Percentiles rank a stretch among this genome's conserved stretches.
These are phyloP conservation scores for Boletus fagicola DNA, from an alignment of 768 basidiomycete species.

Conservation along the genomic window DNA sequence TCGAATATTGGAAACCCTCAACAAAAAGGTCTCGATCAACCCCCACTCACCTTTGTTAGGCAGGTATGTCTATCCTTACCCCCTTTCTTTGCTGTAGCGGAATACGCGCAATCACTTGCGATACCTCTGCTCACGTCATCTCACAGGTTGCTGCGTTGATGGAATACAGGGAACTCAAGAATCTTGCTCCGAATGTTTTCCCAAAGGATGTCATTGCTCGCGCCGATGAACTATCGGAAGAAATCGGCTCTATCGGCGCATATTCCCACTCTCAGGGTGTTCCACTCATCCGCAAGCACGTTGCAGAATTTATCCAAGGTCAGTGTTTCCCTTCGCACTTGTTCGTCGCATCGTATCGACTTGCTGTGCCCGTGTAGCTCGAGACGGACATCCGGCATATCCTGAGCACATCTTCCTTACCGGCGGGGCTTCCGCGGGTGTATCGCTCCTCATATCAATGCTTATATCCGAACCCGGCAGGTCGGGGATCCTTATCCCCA, in stretches of 20 bases:
- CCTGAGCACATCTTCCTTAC: constrained; percentile 92
- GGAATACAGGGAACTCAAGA: constrained; percentile 86
- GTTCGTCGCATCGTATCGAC: constrained; percentile 6
- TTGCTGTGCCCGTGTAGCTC: constrained; percentile 47
- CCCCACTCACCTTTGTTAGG: constrained; percentile 86
- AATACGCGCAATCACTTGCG: background rate
- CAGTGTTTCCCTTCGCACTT: constrained; percentile 18
- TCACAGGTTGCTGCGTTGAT: constrained; percentile 81
- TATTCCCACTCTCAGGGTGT: constrained; percentile 96
- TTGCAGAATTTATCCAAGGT: constrained; percentile 91
- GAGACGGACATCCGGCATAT: constrained; percentile 84
- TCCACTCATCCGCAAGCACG: constrained; percentile 79
- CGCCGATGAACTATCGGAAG: constrained; percentile 72
- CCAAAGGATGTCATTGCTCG: constrained; percentile 83
- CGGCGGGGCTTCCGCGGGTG: constrained; percentile 90
- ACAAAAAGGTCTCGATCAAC: constrained; percentile 91
- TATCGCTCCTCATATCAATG: constrained; percentile 81
- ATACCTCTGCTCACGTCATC: constrained; percentile 1
- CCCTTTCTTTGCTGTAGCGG: background rate
- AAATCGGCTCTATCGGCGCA: constrained; percentile 92
- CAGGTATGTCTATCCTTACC: constrained; percentile 59
- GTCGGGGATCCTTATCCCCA: constrained; percentile 88
- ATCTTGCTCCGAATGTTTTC: constrained; percentile 74
- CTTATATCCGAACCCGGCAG: constrained; percentile 60
- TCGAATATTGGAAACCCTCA: constrained; percentile 99